Base-by-base conservation (phyloP, 1,284 basidiomycete genomes). In the Heterobasidion parviporum region DNA sequence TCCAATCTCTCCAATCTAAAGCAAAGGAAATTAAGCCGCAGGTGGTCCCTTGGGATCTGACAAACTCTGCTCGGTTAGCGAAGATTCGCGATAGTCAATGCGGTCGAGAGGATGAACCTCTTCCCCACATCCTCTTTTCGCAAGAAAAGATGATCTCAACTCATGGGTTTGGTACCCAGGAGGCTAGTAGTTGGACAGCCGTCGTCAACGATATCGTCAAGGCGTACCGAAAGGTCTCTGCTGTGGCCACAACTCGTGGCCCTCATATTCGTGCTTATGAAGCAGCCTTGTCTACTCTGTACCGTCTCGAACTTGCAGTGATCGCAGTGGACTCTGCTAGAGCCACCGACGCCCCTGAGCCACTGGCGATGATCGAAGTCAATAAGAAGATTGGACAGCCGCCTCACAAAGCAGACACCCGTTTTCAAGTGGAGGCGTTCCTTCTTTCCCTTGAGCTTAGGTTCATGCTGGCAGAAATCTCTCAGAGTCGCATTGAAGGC, bases 391-490 rank as follows among this genome's bases (percentile, higher is more conserved):
- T 81, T n/a, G 82, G 82, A 0, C 76, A 78, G 56, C 75, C 77
- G 0, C 75, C 72, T 33, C 82, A 81, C 12, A 70, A 71, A 6
- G 79, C 79, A 0, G 80, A 83, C 65, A 72, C 72, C 48, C 73
- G 79, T n/a, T 82, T 78, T 66, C 62, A 74, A 20, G 74, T 81
- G 10, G 81, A 83, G 62, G 79, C 79, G 0, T 74, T 81, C 60
- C 78, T 76, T 73, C 57, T 67, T 1, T 70, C 74, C 6, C 64
- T 83, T 53, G 67, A 75, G 12, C 62, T 81, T 14, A 75, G 80
- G 0, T 70, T 78, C 59, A 65, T 65, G 9, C 63, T 79, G 32
- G 72, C 65, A 2, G 66, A 74, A 20, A 62, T 80, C 45, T 73
- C 72, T 0, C 58, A 63, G 33, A 58, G 61, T 44, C 60, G 57